Evolutionary conservation across 768 basidiomycete genomes (phyloP).

Genomic region (Trametes elegans): DNA sequence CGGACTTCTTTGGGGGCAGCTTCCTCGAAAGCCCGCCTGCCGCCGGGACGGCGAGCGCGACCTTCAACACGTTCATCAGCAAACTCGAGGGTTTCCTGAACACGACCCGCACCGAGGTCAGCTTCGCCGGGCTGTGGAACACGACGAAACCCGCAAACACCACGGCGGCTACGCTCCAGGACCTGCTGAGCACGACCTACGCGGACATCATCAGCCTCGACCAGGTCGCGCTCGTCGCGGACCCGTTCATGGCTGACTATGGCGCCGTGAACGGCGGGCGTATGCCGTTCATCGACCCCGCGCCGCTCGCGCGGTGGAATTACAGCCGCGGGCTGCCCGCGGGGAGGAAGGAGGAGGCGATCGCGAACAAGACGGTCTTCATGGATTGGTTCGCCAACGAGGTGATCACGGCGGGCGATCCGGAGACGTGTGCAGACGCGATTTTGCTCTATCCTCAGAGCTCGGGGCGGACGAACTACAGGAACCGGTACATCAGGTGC

Average conservation of each 20-base stretch:
- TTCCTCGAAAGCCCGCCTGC: slow-evolving; percentile 24
- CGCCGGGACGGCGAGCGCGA: slow-evolving; percentile 20
- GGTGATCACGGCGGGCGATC: slow-evolving; percentile 18
- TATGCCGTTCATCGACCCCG: slow-evolving; percentile 31
- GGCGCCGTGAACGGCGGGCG: slow-evolving; percentile 24
- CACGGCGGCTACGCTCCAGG: slow-evolving; percentile 21
- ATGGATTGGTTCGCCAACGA: slow-evolving; percentile 30
- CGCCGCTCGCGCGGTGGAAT: slow-evolving; percentile 28
- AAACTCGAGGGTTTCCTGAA: slow-evolving; percentile 30
- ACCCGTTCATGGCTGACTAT: slow-evolving; percentile 29
- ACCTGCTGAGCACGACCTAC: slow-evolving; percentile 30
- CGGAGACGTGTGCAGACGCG: slow-evolving; percentile 27
- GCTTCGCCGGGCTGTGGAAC: slow-evolving; percentile 24
- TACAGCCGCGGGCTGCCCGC: slow-evolving; percentile 22
- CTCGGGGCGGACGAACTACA: slow-evolving; percentile 25
- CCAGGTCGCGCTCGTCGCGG: slow-evolving; percentile 28
- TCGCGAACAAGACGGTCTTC: slow-evolving; percentile 30
- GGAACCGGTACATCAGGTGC: slow-evolving; percentile 28
- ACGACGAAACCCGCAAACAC: slow-evolving; percentile 22
- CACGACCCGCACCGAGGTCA: slow-evolving; percentile 26
- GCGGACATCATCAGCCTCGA: slow-evolving; percentile 28
- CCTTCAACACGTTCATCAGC: slow-evolving; percentile 28
- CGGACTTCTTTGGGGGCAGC: slow-evolving; percentile 26
- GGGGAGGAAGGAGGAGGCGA: slow-evolving; percentile 21
- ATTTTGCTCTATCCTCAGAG: slow-evolving; percentile 32